Percentiles rank a stretch among this genome's conserved stretches.
These are phyloP conservation scores for Amylocarpus encephaloides DNA, from an alignment of 2,329 filamentous ascomycete genomes.

Conservation along the genomic window DNA sequence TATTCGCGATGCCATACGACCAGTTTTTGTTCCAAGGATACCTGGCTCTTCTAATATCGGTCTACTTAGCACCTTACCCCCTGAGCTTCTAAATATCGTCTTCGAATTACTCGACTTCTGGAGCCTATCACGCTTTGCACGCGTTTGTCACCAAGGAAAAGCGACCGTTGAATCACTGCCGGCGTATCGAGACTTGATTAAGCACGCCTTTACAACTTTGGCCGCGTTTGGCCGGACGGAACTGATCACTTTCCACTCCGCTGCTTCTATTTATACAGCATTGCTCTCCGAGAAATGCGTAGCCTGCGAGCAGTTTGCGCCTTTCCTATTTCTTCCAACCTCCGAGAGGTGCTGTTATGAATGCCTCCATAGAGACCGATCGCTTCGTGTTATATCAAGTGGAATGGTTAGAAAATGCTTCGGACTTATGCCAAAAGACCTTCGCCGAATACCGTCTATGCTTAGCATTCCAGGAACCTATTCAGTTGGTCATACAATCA, in stretches of 20 bases:
- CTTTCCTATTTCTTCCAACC: slow-evolving; percentile 2
- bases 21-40: background rate
- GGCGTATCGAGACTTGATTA: slow-evolving; percentile 1
- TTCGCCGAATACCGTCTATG: slow-evolving; percentile 4
- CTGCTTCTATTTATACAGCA: background rate
- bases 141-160: slow-evolving; percentile 4
- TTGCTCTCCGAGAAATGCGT: slow-evolving; percentile 3
- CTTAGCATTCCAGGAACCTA: slow-evolving; percentile 1
- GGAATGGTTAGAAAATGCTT: slow-evolving; percentile 3
- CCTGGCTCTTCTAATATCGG: background rate
- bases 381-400: slow-evolving; percentile 1
- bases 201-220: slow-evolving; percentile 1
- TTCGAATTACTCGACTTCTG: slow-evolving; percentile 3
- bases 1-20: background rate
- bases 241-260: slow-evolving; percentile 3
- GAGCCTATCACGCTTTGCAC: slow-evolving; percentile 2
- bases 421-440: background rate
- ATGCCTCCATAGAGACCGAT: slow-evolving; percentile 2
- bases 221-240: background rate
- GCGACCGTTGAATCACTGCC: slow-evolving; percentile 1
- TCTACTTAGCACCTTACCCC: background rate
- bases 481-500: slow-evolving; percentile 1
- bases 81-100: slow-evolving; percentile 1
- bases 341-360: slow-evolving; percentile 5
- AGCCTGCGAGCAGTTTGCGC: slow-evolving; percentile 2